Conservation (phyloP, 352 stramenopile species). For the Nothophytophthora sp. region DNA sequence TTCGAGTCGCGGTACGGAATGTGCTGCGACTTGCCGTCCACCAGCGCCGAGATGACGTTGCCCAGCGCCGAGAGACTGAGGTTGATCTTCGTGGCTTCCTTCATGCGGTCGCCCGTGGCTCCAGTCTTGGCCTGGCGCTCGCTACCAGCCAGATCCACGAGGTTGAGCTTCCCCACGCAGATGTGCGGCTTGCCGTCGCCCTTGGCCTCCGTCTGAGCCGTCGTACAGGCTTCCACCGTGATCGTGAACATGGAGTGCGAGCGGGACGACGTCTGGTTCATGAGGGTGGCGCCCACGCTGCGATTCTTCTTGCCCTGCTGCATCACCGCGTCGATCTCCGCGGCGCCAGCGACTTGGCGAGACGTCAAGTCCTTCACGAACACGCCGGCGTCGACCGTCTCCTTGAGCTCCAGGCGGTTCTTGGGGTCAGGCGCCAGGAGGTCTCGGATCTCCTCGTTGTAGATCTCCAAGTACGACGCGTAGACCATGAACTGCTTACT, state of each 20-base stretch:
- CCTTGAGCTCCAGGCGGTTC: slow-evolving; percentile 92
- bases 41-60: slow-evolving; percentile 85
- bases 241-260: slow-evolving; percentile 97
- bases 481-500: slow-evolving; percentile 93
- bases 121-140: slow-evolving; percentile 94
- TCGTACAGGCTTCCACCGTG: slow-evolving; percentile 87
- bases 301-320: slow-evolving; percentile 93
- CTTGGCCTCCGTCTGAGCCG: slow-evolving; percentile 40
- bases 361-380: slow-evolving; percentile 96
- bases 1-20: slow-evolving; percentile 94
- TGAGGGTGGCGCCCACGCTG: slow-evolving; percentile 92
- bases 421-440: slow-evolving; percentile 89
- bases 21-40: slow-evolving; percentile 91
- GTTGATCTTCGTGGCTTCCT: slow-evolving; percentile 95
- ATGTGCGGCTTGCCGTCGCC: slow-evolving; percentile 66
- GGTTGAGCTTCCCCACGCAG: slow-evolving; percentile 94
- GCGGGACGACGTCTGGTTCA: slow-evolving; percentile 95
- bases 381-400: slow-evolving; percentile 93
- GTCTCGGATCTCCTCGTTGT: slow-evolving; percentile 98
- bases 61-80: slow-evolving; percentile 73
- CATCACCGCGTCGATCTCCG: slow-evolving; percentile 94
- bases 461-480: slow-evolving; percentile 97
- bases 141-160: slow-evolving; percentile 95
- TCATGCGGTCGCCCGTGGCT: slow-evolving; percentile 90
- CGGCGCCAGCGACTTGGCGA: slow-evolving; percentile 72